Conservation (phyloP, 2,329 filamentous ascomycete species). For the Orbilia oligospora region DNA sequence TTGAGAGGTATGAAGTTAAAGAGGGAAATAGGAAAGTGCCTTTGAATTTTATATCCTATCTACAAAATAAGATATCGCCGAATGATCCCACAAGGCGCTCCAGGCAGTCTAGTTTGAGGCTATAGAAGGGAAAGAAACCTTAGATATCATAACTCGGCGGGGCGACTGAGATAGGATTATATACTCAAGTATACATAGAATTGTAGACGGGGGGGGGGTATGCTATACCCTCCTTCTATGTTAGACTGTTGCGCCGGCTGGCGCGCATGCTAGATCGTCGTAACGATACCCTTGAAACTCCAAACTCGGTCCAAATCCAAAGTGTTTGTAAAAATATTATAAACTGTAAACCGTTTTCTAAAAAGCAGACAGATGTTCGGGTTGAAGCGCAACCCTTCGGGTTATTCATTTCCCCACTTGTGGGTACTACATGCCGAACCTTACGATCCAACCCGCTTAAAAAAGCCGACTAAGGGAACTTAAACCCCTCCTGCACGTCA, state of each 20-base stretch:
- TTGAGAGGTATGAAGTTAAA: neutral
- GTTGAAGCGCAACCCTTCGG: conserved; percentile 15
- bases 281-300: conserved; percentile 33
- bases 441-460: conserved; percentile 9
- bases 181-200: neutral
- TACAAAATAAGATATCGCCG: neutral
- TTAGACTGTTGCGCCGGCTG: conserved; percentile 6
- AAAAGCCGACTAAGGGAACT: neutral
- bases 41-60: conserved; percentile 2
- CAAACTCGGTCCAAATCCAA: neutral
- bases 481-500: conserved; percentile 14
- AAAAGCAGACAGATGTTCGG: conserved; percentile 15
- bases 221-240: conserved; percentile 10
- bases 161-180: conserved; percentile 11
- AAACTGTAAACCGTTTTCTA: conserved; percentile 6
- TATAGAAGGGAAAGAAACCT: neutral
- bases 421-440: conserved; percentile 4
- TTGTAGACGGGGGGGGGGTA: neutral
- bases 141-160: neutral
- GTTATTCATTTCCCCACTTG: conserved; percentile 34
- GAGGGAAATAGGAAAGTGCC: neutral
- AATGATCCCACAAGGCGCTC: neutral
- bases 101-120: neutral
- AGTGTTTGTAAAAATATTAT: conserved; percentile 23
- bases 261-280: conserved; percentile 21